These are phyloP conservation scores for Eucalyptus coolabah DNA, from an alignment of 345 rosid species.

Conservation along the genomic window DNA sequence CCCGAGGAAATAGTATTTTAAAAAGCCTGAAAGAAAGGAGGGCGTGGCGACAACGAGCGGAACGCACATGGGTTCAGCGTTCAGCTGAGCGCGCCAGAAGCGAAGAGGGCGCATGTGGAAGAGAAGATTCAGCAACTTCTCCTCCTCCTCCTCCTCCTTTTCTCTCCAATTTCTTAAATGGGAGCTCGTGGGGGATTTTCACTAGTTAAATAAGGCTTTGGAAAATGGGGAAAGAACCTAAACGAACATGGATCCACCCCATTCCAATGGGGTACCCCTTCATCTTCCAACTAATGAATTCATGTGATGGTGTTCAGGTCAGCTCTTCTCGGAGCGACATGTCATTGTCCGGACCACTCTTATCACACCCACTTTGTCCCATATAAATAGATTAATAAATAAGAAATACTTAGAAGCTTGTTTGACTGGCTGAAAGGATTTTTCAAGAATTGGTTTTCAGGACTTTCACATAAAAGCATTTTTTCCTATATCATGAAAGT, in stretches of 20 bases:
- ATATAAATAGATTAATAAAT: not conserved
- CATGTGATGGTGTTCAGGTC: constrained; percentile 21
- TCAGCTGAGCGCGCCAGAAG: constrained; percentile 3
- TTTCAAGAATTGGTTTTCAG: not conserved
- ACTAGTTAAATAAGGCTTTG: not conserved
- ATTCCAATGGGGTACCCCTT: constrained; percentile 8
- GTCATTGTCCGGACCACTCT: not conserved
- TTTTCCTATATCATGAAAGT: not conserved
- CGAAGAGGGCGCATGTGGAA: constrained; percentile 11
- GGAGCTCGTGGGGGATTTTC: not conserved
- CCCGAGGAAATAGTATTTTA: not conserved
- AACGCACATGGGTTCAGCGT: constrained; percentile 30
- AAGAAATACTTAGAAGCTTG: not conserved
- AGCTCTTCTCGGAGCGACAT: not conserved
- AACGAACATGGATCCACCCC: constrained; percentile 42
- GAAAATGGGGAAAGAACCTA: not conserved
- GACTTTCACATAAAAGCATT: not conserved
- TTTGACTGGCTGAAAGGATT: not conserved
- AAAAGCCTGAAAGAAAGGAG: not conserved
- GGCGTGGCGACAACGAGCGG: constrained; percentile 2
- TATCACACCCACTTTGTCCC: not conserved
- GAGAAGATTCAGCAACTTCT: not conserved
- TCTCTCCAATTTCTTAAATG: not conserved
- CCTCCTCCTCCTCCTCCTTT: not conserved
- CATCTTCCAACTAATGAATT: constrained; percentile 27